A percentile compares a stretch with the other conserved stretches of the same genome.
Evolutionary conservation across 495 filamentous ascomycete genomes (phyloP).

Genomic region (Xylaria curta): DNA sequence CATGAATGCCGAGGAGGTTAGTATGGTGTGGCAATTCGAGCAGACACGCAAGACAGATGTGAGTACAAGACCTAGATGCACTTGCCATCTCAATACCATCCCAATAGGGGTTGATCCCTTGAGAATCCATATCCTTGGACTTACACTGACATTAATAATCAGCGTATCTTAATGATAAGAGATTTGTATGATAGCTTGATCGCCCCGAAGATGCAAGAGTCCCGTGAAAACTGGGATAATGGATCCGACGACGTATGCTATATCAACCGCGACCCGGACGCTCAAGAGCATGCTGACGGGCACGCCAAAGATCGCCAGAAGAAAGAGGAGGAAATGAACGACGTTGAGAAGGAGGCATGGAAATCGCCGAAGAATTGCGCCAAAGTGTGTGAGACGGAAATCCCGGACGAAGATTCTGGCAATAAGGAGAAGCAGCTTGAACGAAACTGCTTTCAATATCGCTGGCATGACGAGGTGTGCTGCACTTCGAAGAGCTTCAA

Average conservation of each 20-base stretch:
- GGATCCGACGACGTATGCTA: conserved; percentile 49
- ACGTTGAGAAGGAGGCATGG: conserved; percentile 45
- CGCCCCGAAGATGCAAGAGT: conserved; percentile 39
- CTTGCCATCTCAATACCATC: not conserved
- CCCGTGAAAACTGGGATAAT: conserved; percentile 54
- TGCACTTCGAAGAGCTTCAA: conserved; percentile 45
- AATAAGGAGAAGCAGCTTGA: conserved; percentile 40
- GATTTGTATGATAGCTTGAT: conserved; percentile 52
- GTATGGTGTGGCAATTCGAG: conserved; percentile 42
- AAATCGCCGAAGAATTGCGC: conserved; percentile 48
- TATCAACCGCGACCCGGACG: conserved; percentile 39
- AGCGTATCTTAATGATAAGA: conserved; percentile 45
- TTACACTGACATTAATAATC: conserved; percentile 1
- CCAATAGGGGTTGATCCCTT: not conserved
- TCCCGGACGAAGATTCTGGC: conserved; percentile 37
- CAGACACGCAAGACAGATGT: conserved; percentile 47
- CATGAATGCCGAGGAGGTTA: conserved; percentile 44
- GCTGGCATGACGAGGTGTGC: conserved; percentile 44
- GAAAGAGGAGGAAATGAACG: conserved; percentile 44
- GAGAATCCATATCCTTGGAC: not conserved
- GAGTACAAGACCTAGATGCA: conserved; percentile 24
- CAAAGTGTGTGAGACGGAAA: conserved; percentile 46
- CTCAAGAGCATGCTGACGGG: conserved; percentile 32
- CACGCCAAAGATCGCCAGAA: conserved; percentile 35
- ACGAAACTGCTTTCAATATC: conserved; percentile 44